phyloP scores from a whole-genome alignment of 495 filamentous ascomycete genomes.

The Penicillium arizonense region DNA sequence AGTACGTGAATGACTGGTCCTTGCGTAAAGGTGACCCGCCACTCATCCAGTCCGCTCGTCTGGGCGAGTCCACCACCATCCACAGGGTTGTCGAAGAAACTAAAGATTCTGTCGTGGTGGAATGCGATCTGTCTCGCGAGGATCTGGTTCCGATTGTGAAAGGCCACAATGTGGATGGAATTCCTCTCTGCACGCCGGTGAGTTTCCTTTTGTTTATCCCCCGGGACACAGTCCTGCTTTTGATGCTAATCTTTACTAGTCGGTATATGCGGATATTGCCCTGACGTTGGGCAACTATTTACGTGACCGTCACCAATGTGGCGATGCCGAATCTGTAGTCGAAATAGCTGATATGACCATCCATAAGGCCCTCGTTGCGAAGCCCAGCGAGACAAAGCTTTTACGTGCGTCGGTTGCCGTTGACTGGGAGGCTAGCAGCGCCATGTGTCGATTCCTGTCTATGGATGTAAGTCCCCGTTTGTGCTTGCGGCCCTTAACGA shows the following conservation, averaged over 20 bases:
- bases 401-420: constrained; percentile 18
- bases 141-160: constrained; percentile 3
- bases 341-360: constrained; percentile 25
- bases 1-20: constrained; percentile 33
- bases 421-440: constrained; percentile 1
- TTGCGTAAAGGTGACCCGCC: constrained; percentile 2
- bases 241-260: constrained; percentile 4
- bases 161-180: constrained; percentile 4
- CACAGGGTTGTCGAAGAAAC: constrained; percentile 1
- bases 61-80: not conserved
- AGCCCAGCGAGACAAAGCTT: not conserved
- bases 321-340: constrained; percentile 7
- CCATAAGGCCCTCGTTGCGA: constrained; percentile 20
- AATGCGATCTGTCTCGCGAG: not conserved
- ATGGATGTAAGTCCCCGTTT: not conserved
- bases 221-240: not conserved
- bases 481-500: not conserved
- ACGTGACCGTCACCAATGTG: not conserved
- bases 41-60: not conserved
- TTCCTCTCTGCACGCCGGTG: constrained; percentile 3
- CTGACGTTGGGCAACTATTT: constrained; percentile 14
- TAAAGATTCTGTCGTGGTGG: not conserved
- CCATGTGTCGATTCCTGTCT: constrained; percentile 29
- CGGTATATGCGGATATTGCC: constrained; percentile 27
- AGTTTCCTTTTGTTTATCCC: not conserved